These are phyloP conservation scores for Alternaria sp. DNA, from an alignment of 2,329 filamentous ascomycete species.

Conservation along the genomic window DNA sequence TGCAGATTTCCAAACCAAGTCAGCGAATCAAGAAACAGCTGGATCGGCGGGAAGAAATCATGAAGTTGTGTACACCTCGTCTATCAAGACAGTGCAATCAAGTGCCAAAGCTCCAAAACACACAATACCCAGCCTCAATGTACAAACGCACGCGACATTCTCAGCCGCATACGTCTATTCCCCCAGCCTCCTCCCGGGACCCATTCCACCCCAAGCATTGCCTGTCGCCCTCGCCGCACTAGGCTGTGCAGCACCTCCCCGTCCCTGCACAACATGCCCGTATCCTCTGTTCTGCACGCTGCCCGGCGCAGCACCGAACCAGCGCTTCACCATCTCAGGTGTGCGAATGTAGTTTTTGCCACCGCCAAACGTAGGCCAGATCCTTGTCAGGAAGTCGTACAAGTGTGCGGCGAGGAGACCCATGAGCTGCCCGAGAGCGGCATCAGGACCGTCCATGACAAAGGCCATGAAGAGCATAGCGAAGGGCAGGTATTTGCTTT, in stretches of 20 bases:
- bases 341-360: conserved; percentile 79
- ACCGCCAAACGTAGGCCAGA: conserved; percentile 89
- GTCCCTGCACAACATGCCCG: conserved; percentile 65
- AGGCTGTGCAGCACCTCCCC: conserved; percentile 20
- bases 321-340: conserved; percentile 72
- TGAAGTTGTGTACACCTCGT: not conserved
- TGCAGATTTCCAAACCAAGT: not conserved
- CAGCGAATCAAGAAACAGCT: not conserved
- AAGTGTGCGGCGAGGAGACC: conserved; percentile 89
- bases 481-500: conserved; percentile 80
- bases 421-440: conserved; percentile 69
- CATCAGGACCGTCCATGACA: conserved; percentile 66
- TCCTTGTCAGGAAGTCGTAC: conserved; percentile 85
- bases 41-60: not conserved
- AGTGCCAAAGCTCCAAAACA: not conserved
- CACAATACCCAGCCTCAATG: not conserved
- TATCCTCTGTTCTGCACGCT: conserved; percentile 59
- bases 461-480: conserved; percentile 79
- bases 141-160: conserved; percentile 1
- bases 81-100: not conserved
- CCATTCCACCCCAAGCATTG: conserved; percentile 30
- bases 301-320: conserved; percentile 63
- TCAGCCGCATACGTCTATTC: conserved; percentile 12
- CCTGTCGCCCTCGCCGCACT: conserved; percentile 37
- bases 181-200: conserved; percentile 43